These are phyloP conservation scores for Trichophyton benhamiae DNA, from an alignment of 2,329 filamentous ascomycete species.

Conservation along the genomic window DNA sequence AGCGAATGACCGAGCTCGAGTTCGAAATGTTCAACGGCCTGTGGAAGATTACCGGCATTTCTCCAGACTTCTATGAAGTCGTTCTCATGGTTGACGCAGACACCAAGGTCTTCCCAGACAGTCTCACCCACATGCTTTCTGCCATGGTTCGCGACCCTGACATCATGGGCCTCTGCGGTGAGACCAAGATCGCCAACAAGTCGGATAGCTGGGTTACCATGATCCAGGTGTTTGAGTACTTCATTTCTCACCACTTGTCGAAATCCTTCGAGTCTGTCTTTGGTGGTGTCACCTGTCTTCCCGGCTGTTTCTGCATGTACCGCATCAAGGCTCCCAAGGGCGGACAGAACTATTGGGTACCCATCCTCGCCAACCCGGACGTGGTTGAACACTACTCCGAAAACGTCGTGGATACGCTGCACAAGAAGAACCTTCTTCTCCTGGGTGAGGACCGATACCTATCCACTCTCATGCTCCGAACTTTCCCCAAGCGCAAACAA, in stretches of 20 bases:
- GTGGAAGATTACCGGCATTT: constrained; percentile 97
- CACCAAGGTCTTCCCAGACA: constrained; percentile 98
- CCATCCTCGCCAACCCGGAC: constrained; percentile 94
- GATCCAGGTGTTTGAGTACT: constrained; percentile 98
- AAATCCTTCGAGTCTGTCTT: constrained; percentile 98
- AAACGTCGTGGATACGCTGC: constrained; percentile 94
- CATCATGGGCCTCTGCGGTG: constrained; percentile 96
- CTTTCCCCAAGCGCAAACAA: constrained; percentile 97
- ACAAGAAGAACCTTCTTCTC: constrained; percentile 90
- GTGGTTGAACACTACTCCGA: constrained; percentile 99
- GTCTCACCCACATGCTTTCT: constrained; percentile 94
- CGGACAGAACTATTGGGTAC: constrained; percentile 98
- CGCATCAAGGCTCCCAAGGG: constrained; percentile 98
- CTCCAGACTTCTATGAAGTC: constrained; percentile 93
- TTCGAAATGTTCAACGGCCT: constrained; percentile 99
- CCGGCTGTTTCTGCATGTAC: constrained; percentile 99
- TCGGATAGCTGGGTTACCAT: constrained; percentile 86
- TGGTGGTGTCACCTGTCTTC: constrained; percentile 95
- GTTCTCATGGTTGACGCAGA: constrained; percentile 99
- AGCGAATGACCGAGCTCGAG: constrained; percentile 98
- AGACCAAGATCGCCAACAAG: constrained; percentile 99
- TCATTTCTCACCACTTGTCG: constrained; percentile 92
- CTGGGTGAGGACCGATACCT: constrained; percentile 91
- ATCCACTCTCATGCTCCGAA: constrained; percentile 94
- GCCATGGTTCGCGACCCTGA: constrained; percentile 99